Conservation (phyloP, 306 rosid species). For the barrel medic (Medicago truncatula) region MtrunA17r5.0-ANR NC_053042.1:48754001-48754500, state of each 20-base stretch:
- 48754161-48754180: slow-evolving; percentile 61
- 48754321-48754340: no score
- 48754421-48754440: no score
- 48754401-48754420: no score
- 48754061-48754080: not conserved
- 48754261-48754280: no score
- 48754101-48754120: slow-evolving; percentile 42
- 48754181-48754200: slow-evolving; percentile 48
- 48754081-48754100: slow-evolving; percentile 45
- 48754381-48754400: no score
- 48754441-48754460: no score
- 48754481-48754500: no score
- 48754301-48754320: not conserved
- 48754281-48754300: not conserved
- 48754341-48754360: no score
- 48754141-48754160: slow-evolving; percentile 64
- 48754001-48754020: not conserved
- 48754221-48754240: slow-evolving; percentile 55
- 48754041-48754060: not conserved
- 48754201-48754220: slow-evolving; percentile 52
- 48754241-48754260: not conserved
- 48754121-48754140: slow-evolving; percentile 59
- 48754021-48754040: not conserved
- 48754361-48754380: no score
- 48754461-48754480: no score